Evolutionary conservation across 2,329 filamentous ascomycete genomes (phyloP), one percentile per base, ranked within the genome.

Genomic region (Ophiostoma novo-ulmi): DNA sequence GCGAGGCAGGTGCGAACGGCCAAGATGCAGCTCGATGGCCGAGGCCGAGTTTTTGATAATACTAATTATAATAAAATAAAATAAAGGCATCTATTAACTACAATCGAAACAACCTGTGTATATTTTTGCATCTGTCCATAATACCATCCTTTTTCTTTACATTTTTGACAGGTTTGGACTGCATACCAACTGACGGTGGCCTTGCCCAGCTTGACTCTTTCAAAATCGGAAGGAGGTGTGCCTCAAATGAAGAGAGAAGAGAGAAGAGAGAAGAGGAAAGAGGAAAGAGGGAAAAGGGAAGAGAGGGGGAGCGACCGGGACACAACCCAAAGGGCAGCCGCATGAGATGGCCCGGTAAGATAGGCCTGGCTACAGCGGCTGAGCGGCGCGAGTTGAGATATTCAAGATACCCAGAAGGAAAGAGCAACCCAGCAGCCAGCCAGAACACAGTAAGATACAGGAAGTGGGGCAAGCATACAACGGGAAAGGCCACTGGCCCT

Each of bases 1-100:
- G 52, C 52, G 52, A 58, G 52, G n/a, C 52, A 48, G 52, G 52
- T 58, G 52, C 52, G 52, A 26, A 58, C n/a, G 52, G n/a, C 48
- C n/a, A 55, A 22, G 20, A 55, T 61, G 55, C 55, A 35, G 55
- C 55, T 31, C 22, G 58, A 63, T 58, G 52, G n/a, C 44, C 22
- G 52, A 58, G 52, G 22, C 52, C 52, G 11, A 58, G 7, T 26
- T 20, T 8, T n/a, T 22, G 20, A 10, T 22, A 58, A 58, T 26
- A 26, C 52, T 26, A 58, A 13, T 10, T 13, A 17, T 1, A 11
- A 13, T 31, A 17, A 4, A 11, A 13, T 31, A 31, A 48, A 48
- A 48, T 48, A 48, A 48, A 48, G 44, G 44, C 44, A 48, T 48
- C 17, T 48, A 48, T 48, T 5, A 6, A 31, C 31, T 31, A 31